Evolutionary conservation across 805 yeast genomes (phyloP), one percentile per base, ranked within the genome.

Genomic region (Jamesozyma spencerorum): DNA sequence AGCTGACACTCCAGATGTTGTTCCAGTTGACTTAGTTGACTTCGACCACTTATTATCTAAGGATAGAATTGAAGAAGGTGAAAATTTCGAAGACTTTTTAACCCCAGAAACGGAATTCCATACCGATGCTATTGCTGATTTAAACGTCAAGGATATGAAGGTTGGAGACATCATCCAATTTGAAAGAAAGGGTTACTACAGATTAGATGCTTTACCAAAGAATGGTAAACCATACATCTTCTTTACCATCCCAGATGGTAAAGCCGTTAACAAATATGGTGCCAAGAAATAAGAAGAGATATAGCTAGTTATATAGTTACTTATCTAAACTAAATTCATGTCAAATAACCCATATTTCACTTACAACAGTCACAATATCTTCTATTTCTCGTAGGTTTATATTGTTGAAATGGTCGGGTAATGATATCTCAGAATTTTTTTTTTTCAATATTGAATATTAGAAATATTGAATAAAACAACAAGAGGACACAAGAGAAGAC

Each of bases 191-290:
- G 97, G 97, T 54, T 90, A 86, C 73, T 90, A 68, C 77, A 77
- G 92, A 61, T 71, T 88, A 46, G 97, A 90, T 52, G 50, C 69
- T 48, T 40, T 55, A 39, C 71, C 71, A 46, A 63, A 67, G 27
- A 76, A 72, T 44, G 83, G 79, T 43, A 69, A 76, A 52, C 76
- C 77, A 47, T 81, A 77, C 47, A 80, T 82, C 38, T 82, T 90
- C 72, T 90, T 83, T 69, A 81, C 95, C 49, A 86, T 90, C 54
- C 97, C 97, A 47, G 97, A 90, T 63, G 97, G 97, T 62, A 90
- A 88, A 68, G 64, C 81, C 40, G 82, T 79, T 33, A 79, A 79
- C 64, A 75, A 70, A 53, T 81, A 82, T 61, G 90, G 88, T 60
- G 77, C 81, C 39, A 82, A 81, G 70, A 70, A 71, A 58, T 65